phyloP scores from a whole-genome alignment of 257 asterid genomes.

The Eustoma russellianum region DNA sequence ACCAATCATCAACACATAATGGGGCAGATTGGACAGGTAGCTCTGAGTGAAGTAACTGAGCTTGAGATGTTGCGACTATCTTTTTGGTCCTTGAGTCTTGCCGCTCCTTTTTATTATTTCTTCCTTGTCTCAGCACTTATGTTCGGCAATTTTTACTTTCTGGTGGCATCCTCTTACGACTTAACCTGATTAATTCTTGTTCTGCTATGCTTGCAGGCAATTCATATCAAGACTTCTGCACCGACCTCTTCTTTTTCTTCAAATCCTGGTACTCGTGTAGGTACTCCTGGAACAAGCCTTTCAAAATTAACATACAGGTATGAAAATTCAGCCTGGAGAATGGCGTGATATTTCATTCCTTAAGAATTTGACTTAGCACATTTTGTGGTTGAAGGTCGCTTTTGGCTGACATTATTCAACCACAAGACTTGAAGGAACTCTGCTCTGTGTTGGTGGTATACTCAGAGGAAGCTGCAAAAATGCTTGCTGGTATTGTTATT shows the following conservation, averaged over 20 bases:
- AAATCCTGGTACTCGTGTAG: conserved; percentile 38
- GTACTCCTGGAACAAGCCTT: conserved; percentile 45
- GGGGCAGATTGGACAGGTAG: conserved; percentile 66
- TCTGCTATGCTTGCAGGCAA: conserved; percentile 35
- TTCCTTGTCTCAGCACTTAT: too few relatives aligned
- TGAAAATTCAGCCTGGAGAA: conserved; percentile 10
- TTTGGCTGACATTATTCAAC: conserved; percentile 89
- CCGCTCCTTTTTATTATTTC: too few relatives aligned
- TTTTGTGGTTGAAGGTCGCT: conserved; percentile 58
- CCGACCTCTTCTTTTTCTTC: conserved; percentile 48
- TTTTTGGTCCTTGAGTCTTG: too few relatives aligned
- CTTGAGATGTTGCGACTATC: neutral
- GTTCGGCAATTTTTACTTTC: too few relatives aligned
- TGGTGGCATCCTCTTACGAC: neutral
- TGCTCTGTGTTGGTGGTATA: conserved; percentile 91
- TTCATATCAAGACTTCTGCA: conserved; percentile 44
- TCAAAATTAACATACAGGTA: conserved; percentile 92
- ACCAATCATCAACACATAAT: conserved; percentile 42
- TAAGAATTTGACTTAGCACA: conserved; percentile 29
- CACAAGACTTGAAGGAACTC: conserved; percentile 88
- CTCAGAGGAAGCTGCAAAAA: conserved; percentile 79
- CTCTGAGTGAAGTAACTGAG: too few relatives aligned
- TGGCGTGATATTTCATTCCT: neutral
- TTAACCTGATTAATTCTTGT: neutral
- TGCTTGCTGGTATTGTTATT: conserved; percentile 57